Conservation (phyloP, 345 rosid species). For the Arabis alpina region DNA sequence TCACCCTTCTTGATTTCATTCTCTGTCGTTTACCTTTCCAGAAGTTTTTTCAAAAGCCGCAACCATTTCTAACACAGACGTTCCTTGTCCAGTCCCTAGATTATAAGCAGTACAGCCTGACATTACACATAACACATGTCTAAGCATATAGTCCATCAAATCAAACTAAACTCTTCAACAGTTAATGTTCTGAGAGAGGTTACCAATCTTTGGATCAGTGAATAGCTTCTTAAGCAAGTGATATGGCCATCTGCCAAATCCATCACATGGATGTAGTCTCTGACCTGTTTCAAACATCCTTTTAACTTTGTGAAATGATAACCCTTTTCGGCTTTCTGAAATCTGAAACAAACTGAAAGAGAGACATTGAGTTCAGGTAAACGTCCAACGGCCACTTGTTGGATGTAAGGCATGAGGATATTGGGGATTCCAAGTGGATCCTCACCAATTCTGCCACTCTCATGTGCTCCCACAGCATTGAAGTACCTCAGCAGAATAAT, state of each 20-base stretch:
- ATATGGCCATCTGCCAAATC: slow-evolving; percentile 95
- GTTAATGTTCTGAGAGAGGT: not conserved
- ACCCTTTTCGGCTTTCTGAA: not conserved
- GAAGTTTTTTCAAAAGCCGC: slow-evolving; percentile 87
- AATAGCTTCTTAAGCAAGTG: slow-evolving; percentile 77
- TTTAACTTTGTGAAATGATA: slow-evolving; percentile 22
- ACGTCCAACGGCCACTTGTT: slow-evolving; percentile 93
- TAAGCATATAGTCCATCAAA: slow-evolving; percentile 9
- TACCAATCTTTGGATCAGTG: slow-evolving; percentile 59
- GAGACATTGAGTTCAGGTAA: slow-evolving; percentile 81
- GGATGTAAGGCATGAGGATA: slow-evolving; percentile 94
- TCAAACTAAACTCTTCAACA: slow-evolving; percentile 10
- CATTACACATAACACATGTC: slow-evolving; percentile 28
- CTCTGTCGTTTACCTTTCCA: slow-evolving; percentile 61
- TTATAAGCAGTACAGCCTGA: slow-evolving; percentile 82
- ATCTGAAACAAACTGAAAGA: slow-evolving; percentile 4
- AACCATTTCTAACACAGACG: slow-evolving; percentile 93
- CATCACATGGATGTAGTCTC: slow-evolving; percentile 95
- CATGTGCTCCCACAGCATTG: slow-evolving; percentile 95
- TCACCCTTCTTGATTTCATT: slow-evolving; percentile 1
- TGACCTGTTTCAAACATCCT: slow-evolving; percentile 53
- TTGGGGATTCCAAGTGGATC: slow-evolving; percentile 93
- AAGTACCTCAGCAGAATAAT: slow-evolving; percentile 86
- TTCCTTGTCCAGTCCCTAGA: slow-evolving; percentile 83
- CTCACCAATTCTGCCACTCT: slow-evolving; percentile 91